Conservation (phyloP, 306 rosid species). For the Ziziphus jujuba region DNA sequence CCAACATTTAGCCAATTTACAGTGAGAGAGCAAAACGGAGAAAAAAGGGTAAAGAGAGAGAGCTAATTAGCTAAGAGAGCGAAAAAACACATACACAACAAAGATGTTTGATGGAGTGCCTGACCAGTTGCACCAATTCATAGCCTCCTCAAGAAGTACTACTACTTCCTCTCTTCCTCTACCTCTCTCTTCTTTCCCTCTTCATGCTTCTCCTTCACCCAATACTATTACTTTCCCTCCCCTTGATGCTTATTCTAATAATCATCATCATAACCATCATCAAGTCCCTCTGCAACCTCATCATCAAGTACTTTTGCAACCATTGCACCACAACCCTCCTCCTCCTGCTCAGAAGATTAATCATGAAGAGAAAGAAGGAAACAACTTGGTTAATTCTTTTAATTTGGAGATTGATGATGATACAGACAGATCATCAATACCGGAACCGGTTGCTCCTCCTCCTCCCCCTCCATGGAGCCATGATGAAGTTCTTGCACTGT, state of each 20-base stretch:
- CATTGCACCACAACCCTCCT: slow-evolving; percentile 34
- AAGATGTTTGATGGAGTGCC: slow-evolving; percentile 88
- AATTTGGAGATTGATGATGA: slow-evolving; percentile 41
- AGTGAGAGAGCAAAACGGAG: slow-evolving; percentile 28
- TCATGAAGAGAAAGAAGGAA: slow-evolving; percentile 25
- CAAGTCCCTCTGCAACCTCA: slow-evolving; percentile 18
- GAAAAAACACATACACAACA: slow-evolving; percentile 23
- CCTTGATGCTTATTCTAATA: background rate
- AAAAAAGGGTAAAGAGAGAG: slow-evolving; percentile 5
- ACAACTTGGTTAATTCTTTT: slow-evolving; percentile 11
- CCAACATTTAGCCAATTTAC: slow-evolving; percentile 54
- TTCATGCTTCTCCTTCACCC: slow-evolving; percentile 11
- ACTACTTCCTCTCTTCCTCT: no score
- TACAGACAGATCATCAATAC: slow-evolving; percentile 22
- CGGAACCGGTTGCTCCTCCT: background rate
- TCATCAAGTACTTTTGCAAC: slow-evolving; percentile 37
- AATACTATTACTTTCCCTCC: slow-evolving; percentile 22
- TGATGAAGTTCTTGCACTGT: slow-evolving; percentile 68
- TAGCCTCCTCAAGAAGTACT: slow-evolving; percentile 61
- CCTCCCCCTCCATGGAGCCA: slow-evolving; percentile 52
- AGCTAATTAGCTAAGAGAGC: background rate
- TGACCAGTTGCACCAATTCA: slow-evolving; percentile 90
- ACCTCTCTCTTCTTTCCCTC: slow-evolving; percentile 46
- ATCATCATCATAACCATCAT: slow-evolving; percentile 2
- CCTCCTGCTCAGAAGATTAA: slow-evolving; percentile 16